Conservation (phyloP, 768 basidiomycete genomes). For the Tricholoma flavovirens region DNA sequence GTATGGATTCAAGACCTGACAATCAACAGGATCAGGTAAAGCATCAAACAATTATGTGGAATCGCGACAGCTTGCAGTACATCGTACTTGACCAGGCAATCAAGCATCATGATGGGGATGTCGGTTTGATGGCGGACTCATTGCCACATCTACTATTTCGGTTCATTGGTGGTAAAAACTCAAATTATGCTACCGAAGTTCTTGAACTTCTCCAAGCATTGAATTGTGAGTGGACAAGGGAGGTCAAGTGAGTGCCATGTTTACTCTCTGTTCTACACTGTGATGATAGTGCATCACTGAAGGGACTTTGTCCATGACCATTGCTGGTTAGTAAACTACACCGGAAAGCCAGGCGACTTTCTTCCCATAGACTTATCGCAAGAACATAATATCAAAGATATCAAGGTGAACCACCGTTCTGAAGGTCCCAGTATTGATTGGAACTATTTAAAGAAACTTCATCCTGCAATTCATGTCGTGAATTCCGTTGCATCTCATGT, state of each 20-base stretch:
- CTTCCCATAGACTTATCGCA: background rate
- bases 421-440: constrained; percentile 28
- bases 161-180: constrained; percentile 19
- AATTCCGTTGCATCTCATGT: constrained; percentile 17
- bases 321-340: constrained; percentile 2
- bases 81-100: constrained; percentile 32
- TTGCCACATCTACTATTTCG: constrained; percentile 26
- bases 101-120: constrained; percentile 29
- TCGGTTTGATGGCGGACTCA: constrained; percentile 29
- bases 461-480: constrained; percentile 28
- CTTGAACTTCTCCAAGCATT: background rate
- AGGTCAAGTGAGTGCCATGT: background rate
- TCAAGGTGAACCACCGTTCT: constrained; percentile 22
- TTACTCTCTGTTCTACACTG: background rate
- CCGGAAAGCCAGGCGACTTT: background rate
- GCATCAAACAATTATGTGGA: constrained; percentile 27
- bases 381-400: background rate
- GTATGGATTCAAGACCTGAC: constrained; percentile 7
- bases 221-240: background rate
- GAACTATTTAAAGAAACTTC: constrained; percentile 26
- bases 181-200: background rate
- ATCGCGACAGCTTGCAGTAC: constrained; percentile 31
- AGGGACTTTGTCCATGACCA: background rate
- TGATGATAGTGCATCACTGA: background rate
- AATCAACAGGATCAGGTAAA: constrained; percentile 22